Evolutionary conservation across 768 basidiomycete species (phyloP).

Genomic region (Suillus decipiens): DNA sequence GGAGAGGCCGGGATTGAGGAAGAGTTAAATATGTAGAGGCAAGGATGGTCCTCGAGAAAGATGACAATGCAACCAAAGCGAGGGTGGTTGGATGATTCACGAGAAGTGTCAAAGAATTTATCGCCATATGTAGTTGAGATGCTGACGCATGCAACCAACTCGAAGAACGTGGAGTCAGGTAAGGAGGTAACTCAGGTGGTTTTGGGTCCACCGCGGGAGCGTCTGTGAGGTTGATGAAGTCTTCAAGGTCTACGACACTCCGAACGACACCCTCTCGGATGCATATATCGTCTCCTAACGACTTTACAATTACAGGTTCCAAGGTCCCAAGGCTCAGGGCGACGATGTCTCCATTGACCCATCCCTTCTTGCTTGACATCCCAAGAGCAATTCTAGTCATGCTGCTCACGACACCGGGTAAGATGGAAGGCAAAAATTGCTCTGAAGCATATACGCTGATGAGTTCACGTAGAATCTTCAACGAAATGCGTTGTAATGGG

Average conservation of each 20-base stretch:
- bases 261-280: constrained; percentile 58
- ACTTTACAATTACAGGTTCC: constrained; percentile 50
- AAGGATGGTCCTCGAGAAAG: constrained; percentile 59
- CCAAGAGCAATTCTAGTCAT: constrained; percentile 74
- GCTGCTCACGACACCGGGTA: constrained; percentile 82
- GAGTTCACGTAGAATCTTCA: constrained; percentile 57
- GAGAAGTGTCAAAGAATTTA: constrained; percentile 74
- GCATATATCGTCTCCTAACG: constrained; percentile 72
- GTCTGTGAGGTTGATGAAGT: constrained; percentile 45
- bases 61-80: constrained; percentile 59
- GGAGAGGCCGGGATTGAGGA: constrained; percentile 64
- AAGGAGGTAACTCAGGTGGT: constrained; percentile 37
- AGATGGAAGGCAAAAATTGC: constrained; percentile 62
- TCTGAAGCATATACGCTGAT: constrained; percentile 49
- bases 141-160: constrained; percentile 83
- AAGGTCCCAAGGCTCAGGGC: constrained; percentile 59
- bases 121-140: constrained; percentile 79
- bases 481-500: constrained; percentile 63
- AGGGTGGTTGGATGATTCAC: constrained; percentile 69
- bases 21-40: constrained; percentile 59
- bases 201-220: constrained; percentile 17
- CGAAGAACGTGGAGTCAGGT: constrained; percentile 58
- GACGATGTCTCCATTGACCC: constrained; percentile 73
- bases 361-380: constrained; percentile 53
- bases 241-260: constrained; percentile 60